A percentile compares a stretch with the other conserved stretches of the same genome.
Conservation (phyloP, 495 filamentous ascomycete species). For the Aspergillus nanangensis region DNA sequence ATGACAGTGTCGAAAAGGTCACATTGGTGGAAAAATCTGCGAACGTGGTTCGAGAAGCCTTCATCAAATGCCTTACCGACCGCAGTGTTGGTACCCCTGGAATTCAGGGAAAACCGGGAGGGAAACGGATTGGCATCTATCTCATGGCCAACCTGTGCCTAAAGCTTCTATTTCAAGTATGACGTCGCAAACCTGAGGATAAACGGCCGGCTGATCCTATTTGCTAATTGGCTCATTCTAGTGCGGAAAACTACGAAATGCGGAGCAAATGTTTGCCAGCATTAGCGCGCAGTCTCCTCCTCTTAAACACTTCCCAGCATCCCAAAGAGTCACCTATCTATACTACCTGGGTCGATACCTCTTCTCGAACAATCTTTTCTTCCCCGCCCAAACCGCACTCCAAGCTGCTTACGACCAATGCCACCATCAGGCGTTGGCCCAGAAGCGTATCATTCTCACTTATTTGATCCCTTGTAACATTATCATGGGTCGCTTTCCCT, state of each 20-base stretch:
- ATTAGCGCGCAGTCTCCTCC: constrained; percentile 79
- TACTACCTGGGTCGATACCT: constrained; percentile 92
- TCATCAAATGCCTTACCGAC: constrained; percentile 86
- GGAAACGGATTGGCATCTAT: constrained; percentile 85
- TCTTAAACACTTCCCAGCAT: constrained; percentile 73
- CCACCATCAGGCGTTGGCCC: constrained; percentile 58
- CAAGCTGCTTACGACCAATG: constrained; percentile 78
- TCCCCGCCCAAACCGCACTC: constrained; percentile 65
- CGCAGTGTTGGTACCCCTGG: constrained; percentile 60
- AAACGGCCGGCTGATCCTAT: too few species aligned
- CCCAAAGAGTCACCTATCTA: constrained; percentile 84
- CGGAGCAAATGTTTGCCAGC: constrained; percentile 84
- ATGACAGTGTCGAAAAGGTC: constrained; percentile 56
- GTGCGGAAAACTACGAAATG: constrained; percentile 56
- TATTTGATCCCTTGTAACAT: constrained; percentile 82
- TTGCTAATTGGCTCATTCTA: constrained; percentile 15
- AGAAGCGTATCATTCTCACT: constrained; percentile 74
- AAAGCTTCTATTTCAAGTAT: constrained; percentile 80
- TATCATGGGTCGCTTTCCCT: constrained; percentile 81
- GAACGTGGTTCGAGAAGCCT: constrained; percentile 83
- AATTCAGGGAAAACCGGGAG: constrained; percentile 55
- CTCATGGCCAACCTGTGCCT: constrained; percentile 86
- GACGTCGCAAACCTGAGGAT: too few species aligned
- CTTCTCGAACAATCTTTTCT: constrained; percentile 77
- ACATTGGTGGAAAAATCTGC: constrained; percentile 80